Evolutionary conservation across 164 flowering plant genomes (phyloP).

Genomic region (Kalanchoe fedtschenkoi): DNA sequence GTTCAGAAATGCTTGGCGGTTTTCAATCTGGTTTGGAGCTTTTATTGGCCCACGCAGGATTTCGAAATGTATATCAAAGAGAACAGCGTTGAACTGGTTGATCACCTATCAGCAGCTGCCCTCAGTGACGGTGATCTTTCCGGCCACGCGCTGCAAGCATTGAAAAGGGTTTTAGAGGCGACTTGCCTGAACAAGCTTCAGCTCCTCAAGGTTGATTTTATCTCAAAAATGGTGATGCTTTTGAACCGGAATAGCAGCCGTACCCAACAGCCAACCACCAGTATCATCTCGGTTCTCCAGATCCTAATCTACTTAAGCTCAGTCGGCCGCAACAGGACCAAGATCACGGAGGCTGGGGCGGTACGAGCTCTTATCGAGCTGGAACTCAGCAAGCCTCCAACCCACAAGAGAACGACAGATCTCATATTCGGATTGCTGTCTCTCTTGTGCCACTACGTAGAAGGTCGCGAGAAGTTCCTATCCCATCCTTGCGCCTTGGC

Average conservation of each 20-base stretch:
- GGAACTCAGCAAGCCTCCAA: constrained; percentile 23
- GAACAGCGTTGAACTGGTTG: background rate
- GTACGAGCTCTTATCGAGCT: constrained; percentile 49
- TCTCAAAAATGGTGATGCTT: constrained; percentile 19
- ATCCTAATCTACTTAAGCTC: constrained; percentile 29
- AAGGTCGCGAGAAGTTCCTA: constrained; percentile 37
- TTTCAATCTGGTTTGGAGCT: constrained; percentile 21
- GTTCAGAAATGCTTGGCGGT: constrained; percentile 10
- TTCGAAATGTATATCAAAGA: background rate
- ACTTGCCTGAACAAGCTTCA: constrained; percentile 15
- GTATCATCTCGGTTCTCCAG: constrained; percentile 30
- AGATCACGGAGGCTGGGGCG: constrained; percentile 40
- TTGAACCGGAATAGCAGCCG: constrained; percentile 19
- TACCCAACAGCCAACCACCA: constrained; percentile 17
- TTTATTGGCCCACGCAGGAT: constrained; percentile 14
- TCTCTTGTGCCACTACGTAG: constrained; percentile 34
- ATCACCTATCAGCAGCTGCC: background rate
- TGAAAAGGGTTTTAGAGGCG: constrained; percentile 24
- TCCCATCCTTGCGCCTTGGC: constrained; percentile 40
- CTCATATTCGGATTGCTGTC: constrained; percentile 25
- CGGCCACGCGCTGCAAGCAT: constrained; percentile 21
- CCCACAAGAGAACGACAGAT: constrained; percentile 23
- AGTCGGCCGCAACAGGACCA: constrained; percentile 35
- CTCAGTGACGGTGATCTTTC: constrained; percentile 9
- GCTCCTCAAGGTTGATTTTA: constrained; percentile 30